Conservation (phyloP, 257 asterid species). For the Agastache rugosa region DNA sequence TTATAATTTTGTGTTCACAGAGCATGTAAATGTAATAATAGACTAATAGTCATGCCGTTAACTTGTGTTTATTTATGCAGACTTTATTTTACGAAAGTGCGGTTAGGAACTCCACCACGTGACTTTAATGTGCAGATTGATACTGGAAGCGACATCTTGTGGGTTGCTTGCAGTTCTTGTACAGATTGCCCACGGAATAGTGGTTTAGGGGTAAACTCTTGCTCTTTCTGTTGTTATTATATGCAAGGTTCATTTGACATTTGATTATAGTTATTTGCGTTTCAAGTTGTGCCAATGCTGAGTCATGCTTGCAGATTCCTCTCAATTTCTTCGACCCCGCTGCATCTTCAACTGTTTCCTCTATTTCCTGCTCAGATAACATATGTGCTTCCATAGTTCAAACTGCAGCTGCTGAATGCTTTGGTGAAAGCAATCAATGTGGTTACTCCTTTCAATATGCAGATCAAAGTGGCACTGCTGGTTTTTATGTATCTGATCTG, state of each 20-base stretch:
- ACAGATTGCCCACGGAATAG: constrained; percentile 77
- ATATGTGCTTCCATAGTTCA: constrained; percentile 66
- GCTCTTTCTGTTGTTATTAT: constrained; percentile 20
- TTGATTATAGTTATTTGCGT: constrained; percentile 21
- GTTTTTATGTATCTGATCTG: constrained; percentile 75
- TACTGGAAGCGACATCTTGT: constrained; percentile 88
- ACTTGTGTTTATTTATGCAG: constrained; percentile 44
- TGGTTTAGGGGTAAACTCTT: constrained; percentile 78
- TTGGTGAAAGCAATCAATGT: constrained; percentile 65
- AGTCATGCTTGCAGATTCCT: constrained; percentile 58
- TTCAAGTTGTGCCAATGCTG: constrained; percentile 15
- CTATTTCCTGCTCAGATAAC: constrained; percentile 74
- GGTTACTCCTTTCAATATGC: constrained; percentile 85
- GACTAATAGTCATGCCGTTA: not conserved
- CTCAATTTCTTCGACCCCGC: constrained; percentile 75
- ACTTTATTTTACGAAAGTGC: constrained; percentile 86
- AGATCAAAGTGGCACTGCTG: constrained; percentile 93
- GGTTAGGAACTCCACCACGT: constrained; percentile 87
- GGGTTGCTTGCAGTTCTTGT: constrained; percentile 90
- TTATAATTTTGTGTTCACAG: not conserved
- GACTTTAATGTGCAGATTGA: constrained; percentile 94
- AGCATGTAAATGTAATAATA: constrained; percentile 1
- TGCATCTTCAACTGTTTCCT: constrained; percentile 69
- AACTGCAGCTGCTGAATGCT: constrained; percentile 69
- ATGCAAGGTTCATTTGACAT: not conserved